Base-by-base conservation (phyloP, 331 rosid genomes). In the Cucumis variabilis region DNA sequence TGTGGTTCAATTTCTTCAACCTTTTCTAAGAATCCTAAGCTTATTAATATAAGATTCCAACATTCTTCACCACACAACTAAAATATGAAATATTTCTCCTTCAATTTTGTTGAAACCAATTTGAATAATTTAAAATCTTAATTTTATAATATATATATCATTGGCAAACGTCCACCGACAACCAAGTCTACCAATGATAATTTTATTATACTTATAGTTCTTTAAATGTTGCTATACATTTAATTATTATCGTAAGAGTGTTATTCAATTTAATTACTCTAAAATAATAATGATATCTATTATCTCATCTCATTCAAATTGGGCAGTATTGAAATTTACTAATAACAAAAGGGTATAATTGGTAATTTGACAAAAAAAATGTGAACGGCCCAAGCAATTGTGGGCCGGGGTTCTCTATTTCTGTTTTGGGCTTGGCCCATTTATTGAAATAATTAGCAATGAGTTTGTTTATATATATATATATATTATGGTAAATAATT, bases 1-100 rank as follows among this genome's bases (percentile, higher is more conserved):
- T 1, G 51, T 72, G 78, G 51, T 72, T 51, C 51, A 17, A 30
- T 87, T 87, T 83, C 83, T 62, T 78, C 48, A 51, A 51, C 19
- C 44, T 88, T 89, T 91, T 82, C 85, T 87, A 88, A 68, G 90
- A 84, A 91, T 92, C 89, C 88, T 83, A 51, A 83, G 89, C 76
- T 76, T 75, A n/a, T 75, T 7, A 13, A 67, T 24, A 2, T 1
- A n/a, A n/a, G 7, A 69, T 27, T 25, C 41, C 74, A 27, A 24
- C 11, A n/a, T n/a, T 67, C 30, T 66, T 66, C 2, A 23, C n/a
- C 70, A 66, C 28, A n/a, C 14, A 23, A 37, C 9, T 23, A n/a
- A 66, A 66, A 0, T n/a, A 10, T 66, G n/a, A 66, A 66, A n/a
- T 66, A 66, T 66, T 66, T 66, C 30, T 23, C 9, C 13, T 8